Percentiles rank a stretch among this genome's conserved stretches.
Conservation (phyloP, 148 eudicot species). For the Rhododendron vialii region DNA sequence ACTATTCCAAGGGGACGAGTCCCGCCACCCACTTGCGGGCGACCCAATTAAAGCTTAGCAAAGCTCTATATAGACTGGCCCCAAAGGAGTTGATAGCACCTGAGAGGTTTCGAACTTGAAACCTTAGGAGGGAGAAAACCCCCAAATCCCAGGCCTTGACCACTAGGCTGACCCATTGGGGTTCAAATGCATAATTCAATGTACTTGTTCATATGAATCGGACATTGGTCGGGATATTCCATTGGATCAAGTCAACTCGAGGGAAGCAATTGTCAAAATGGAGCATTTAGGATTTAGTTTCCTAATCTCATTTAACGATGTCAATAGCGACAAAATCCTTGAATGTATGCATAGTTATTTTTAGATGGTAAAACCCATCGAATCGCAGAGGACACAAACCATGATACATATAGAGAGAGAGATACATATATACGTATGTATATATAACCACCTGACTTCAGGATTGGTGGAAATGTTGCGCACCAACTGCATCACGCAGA, state of each 20-base stretch:
- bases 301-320: background rate
- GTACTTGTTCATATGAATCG: background rate
- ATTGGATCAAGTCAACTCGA: background rate
- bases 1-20: no score
- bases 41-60: no score
- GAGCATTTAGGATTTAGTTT: background rate
- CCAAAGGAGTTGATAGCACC: no score
- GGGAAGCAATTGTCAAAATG: background rate
- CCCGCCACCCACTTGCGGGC: no score
- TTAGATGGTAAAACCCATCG: background rate
- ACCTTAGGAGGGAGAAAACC: no score
- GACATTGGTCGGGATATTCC: background rate
- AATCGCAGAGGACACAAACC: background rate
- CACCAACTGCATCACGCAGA: conserved; percentile 66
- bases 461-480: conserved; percentile 70
- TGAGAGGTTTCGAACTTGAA: no score
- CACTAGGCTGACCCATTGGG: no score
- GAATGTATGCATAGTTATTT: background rate
- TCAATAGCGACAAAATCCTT: background rate
- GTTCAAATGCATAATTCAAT: background rate
- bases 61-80: no score
- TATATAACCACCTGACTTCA: conserved; percentile 67
- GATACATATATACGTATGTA: background rate
- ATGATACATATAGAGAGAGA: background rate
- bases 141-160: no score